Percentiles rank a stretch among this genome's conserved stretches.
Conservation (phyloP, 495 filamentous ascomycete species). For the Durotheca rogersii region DNA sequence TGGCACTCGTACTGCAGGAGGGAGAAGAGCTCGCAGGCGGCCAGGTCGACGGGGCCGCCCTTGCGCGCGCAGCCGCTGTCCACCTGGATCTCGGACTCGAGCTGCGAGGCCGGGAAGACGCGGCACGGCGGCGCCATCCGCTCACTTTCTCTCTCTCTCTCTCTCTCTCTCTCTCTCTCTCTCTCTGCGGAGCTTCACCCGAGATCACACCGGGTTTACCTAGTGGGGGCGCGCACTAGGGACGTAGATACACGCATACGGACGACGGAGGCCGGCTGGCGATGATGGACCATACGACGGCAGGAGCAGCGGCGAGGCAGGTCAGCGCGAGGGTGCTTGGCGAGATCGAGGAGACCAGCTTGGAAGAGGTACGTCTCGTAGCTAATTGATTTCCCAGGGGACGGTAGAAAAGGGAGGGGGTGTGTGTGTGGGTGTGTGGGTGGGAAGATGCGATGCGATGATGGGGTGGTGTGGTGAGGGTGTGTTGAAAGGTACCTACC, state of each 20-base stretch:
- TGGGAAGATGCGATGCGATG: no score
- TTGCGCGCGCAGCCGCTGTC: conserved; percentile 53
- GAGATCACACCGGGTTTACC: no score
- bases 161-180: no score
- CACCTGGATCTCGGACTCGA: conserved; percentile 53
- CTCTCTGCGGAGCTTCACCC: no score
- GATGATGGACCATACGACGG: conserved; percentile 18
- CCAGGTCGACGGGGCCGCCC: conserved; percentile 55
- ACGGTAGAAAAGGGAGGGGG: no score
- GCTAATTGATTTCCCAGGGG: conserved; percentile 45
- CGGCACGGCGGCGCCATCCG: conserved; percentile 66
- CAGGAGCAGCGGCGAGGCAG: conserved; percentile 22
- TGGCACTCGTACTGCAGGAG: conserved; percentile 83
- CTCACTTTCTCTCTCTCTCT: conserved; percentile 6
- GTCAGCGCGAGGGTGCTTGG: conserved; percentile 63
- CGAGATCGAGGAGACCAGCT: conserved; percentile 62
- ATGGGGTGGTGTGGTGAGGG: no score
- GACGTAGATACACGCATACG: no score
- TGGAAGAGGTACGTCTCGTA: conserved; percentile 63
- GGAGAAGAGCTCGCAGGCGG: conserved; percentile 70
- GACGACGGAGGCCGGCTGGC: no score
- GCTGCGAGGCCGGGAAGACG: conserved; percentile 54
- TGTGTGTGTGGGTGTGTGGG: no score
- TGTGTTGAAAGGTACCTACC: no score
- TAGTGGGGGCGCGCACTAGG: no score